Evolutionary conservation across 805 yeast genomes (phyloP).

Genomic region (Kluyveromyces siamensis): DNA sequence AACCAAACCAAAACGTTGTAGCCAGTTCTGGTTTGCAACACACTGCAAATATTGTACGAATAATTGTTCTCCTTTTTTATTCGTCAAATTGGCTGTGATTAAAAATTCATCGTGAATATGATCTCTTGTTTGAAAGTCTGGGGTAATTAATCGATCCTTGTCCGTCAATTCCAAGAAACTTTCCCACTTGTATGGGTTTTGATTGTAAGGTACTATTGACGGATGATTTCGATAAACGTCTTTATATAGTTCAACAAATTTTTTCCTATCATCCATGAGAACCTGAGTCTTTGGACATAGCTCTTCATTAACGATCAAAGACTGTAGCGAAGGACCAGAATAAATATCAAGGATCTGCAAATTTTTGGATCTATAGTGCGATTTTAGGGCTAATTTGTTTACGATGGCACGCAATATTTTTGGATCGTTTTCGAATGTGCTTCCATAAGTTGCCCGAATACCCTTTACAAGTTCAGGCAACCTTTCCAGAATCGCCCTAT

Average conservation of each 20-base stretch:
- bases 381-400: slow-evolving; percentile 37
- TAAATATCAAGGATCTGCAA: slow-evolving; percentile 51
- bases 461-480: background rate
- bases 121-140: slow-evolving; percentile 29
- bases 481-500: background rate
- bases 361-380: slow-evolving; percentile 26
- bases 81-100: slow-evolving; percentile 50
- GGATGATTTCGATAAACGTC: slow-evolving; percentile 3
- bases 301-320: slow-evolving; percentile 51
- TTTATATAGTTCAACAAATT: slow-evolving; percentile 17
- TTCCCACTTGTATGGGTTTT: slow-evolving; percentile 63
- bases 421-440: slow-evolving; percentile 7
- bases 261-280: slow-evolving; percentile 44
- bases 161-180: slow-evolving; percentile 44
- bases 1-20: slow-evolving; percentile 63
- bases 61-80: slow-evolving; percentile 50
- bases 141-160: slow-evolving; percentile 35
- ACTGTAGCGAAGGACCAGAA: slow-evolving; percentile 51
- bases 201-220: slow-evolving; percentile 27
- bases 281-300: slow-evolving; percentile 57
- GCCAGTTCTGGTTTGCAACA: slow-evolving; percentile 62
- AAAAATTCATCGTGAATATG: slow-evolving; percentile 46
- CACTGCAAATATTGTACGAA: slow-evolving; percentile 70
- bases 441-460: background rate
- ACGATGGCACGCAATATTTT: slow-evolving; percentile 27